Evolutionary conservation across 768 basidiomycete genomes (phyloP), one percentile per base, ranked within the genome.

Genomic region (Lentinula lateritia): DNA sequence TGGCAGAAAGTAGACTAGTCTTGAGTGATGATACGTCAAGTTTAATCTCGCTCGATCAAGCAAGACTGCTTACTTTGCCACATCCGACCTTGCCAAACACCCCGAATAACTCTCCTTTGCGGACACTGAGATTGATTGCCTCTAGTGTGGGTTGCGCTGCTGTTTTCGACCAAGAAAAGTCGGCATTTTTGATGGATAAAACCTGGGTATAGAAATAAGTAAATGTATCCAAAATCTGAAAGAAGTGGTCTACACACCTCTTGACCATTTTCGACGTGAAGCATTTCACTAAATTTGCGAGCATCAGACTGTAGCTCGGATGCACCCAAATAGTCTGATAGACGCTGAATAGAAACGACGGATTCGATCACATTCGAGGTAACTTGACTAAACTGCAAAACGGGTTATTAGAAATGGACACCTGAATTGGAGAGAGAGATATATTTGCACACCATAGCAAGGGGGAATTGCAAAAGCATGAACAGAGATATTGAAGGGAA

Each of bases 401-500:
- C 9, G 15, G 43, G n/a, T 20, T 16, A 54, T 15, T 1, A 15
- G n/a, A 45, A 7, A 20, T 56, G 16, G 32, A 16, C 6, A 0
- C 35, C 8, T 5, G 4, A n/a, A 6, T 54, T 3, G 10, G 42
- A 62, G 39, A 43, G 50, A 50, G 43, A 65, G n/a, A n/a, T n/a
- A n/a, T 36, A 7, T 52, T 45, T 45, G 12, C 5, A 69, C 78
- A 89, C 89, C 90, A 93, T 90, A 2, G 84, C 89, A 23, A 95
- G 77, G 1, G 93, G 93, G 74, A 95, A 95, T 61, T 89, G 86
- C 35, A 96, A 76, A 0, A 96, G 78, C 85, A 92, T 88, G 76
- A 94, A 95, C 35, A 95, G 75, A 0, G 92, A 89, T 63, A 98
- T 94, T 0, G 92, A 87, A n/a, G 96, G 96, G 81, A 98, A 98